These are phyloP conservation scores for Nemania bipapillata DNA, from an alignment of 2,329 filamentous ascomycete genomes.

Conservation along the genomic window DNA sequence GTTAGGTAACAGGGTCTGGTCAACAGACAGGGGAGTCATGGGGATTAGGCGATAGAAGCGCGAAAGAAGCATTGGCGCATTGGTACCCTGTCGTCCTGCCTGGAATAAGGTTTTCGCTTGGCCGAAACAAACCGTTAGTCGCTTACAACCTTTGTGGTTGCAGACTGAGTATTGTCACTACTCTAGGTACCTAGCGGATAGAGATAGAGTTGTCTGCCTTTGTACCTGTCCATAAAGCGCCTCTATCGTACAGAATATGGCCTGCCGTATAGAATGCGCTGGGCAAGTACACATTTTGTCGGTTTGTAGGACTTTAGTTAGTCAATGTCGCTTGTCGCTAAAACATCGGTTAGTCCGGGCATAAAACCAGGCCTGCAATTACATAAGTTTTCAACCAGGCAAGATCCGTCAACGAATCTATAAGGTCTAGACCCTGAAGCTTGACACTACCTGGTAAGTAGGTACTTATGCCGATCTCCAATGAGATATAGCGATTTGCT, in stretches of 20 bases:
- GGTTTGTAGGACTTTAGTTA: background rate
- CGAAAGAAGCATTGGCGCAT: background rate
- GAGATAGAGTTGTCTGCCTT: background rate
- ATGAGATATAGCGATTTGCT: too few species aligned
- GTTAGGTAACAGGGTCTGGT: background rate
- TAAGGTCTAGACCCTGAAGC: background rate
- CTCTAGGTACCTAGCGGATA: background rate
- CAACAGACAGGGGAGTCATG: background rate
- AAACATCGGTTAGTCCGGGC: background rate
- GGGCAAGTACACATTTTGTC: too few species aligned
- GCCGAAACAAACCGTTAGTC: conserved; percentile 3
- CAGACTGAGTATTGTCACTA: too few species aligned
- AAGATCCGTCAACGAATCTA: background rate
- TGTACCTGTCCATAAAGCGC: background rate
- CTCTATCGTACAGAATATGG: too few species aligned
- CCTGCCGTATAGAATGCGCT: too few species aligned
- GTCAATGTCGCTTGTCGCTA: background rate
- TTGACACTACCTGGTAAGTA: background rate
- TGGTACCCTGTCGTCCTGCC: background rate
- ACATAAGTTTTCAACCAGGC: background rate
- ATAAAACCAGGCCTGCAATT: background rate
- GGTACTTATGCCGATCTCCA: too few species aligned
- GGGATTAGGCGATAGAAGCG: conserved; percentile 10
- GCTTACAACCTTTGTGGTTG: background rate
- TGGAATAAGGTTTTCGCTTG: background rate